Conservation (phyloP, 1,139 yeast genomes). For the Suhomyces kunorum region DNA sequence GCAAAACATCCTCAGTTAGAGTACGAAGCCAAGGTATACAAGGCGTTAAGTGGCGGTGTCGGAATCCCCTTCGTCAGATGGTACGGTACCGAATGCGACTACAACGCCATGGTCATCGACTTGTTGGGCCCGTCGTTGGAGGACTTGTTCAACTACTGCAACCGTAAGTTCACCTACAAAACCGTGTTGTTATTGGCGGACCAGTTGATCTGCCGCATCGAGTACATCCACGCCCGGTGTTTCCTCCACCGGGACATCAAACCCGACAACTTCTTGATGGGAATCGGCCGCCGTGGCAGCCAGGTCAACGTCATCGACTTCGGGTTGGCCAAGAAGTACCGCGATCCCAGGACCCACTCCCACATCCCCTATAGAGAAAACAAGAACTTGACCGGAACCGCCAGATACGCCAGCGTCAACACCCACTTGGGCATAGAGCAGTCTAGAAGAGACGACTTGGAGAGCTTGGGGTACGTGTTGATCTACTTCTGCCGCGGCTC, state of each 20-base stretch:
- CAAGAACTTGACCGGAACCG: slow-evolving; percentile 95
- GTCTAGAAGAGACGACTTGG: slow-evolving; percentile 94
- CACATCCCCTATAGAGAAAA: slow-evolving; percentile 97
- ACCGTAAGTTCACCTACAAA: slow-evolving; percentile 87
- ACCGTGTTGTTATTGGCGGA: slow-evolving; percentile 92
- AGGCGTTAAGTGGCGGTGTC: slow-evolving; percentile 92
- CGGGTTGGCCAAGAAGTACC: slow-evolving; percentile 92
- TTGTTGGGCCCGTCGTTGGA: slow-evolving; percentile 93
- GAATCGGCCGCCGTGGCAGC: slow-evolving; percentile 91
- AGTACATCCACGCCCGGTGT: slow-evolving; percentile 92
- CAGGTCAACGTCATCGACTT: slow-evolving; percentile 96
- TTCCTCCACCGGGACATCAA: slow-evolving; percentile 91
- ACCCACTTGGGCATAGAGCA: slow-evolving; percentile 98
- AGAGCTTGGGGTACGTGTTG: slow-evolving; percentile 91
- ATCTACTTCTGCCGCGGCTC: slow-evolving; percentile 95
- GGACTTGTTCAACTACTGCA: slow-evolving; percentile 94
- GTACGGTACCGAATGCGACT: slow-evolving; percentile 97
- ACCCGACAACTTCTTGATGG: slow-evolving; percentile 97
- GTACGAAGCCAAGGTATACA: slow-evolving; percentile 93
- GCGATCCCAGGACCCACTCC: slow-evolving; percentile 93
- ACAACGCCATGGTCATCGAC: slow-evolving; percentile 96
- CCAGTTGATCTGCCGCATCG: slow-evolving; percentile 91
- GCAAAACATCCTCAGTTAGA: slow-evolving; percentile 97
- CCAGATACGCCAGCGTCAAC: slow-evolving; percentile 92
- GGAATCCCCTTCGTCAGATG: slow-evolving; percentile 97